A percentile compares a stretch with the other conserved stretches of the same genome.
Evolutionary conservation across 2,329 filamentous ascomycete genomes (phyloP).

Genomic region (Penicillium sp.): DNA sequence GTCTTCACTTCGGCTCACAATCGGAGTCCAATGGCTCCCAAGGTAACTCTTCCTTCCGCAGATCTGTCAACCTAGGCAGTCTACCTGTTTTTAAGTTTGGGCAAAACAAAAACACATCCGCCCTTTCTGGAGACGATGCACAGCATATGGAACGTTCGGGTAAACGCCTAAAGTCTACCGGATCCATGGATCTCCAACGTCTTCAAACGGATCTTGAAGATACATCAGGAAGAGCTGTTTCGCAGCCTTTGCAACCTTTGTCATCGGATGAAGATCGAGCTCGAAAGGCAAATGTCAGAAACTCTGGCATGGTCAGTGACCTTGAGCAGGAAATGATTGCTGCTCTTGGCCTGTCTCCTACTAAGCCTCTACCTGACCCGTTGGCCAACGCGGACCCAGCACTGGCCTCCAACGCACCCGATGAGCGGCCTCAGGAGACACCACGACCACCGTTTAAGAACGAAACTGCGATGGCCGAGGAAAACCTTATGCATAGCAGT

Average conservation of each 20-base stretch:
- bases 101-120: slow-evolving; percentile 1
- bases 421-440: background rate
- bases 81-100: slow-evolving; percentile 24
- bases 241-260: background rate
- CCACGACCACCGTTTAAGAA: background rate
- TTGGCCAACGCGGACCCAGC: background rate
- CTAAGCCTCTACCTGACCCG: slow-evolving; percentile 6
- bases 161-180: slow-evolving; percentile 7
- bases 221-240: background rate
- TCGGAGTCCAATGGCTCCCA: slow-evolving; percentile 11
- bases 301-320: slow-evolving; percentile 9
- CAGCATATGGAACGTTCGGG: slow-evolving; percentile 5
- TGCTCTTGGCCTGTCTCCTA: slow-evolving; percentile 23
- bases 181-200: slow-evolving; percentile 1
- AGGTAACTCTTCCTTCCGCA: slow-evolving; percentile 21
- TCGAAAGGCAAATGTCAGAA: background rate
- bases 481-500: background rate
- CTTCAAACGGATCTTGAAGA: background rate
- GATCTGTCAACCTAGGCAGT: slow-evolving; percentile 24
- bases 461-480: background rate
- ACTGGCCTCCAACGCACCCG: background rate
- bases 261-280: background rate
- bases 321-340: slow-evolving; percentile 25
- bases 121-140: slow-evolving; percentile 2
- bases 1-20: slow-evolving; percentile 18